phyloP scores from a whole-genome alignment of 1,139 yeast species.

The Yamadazyma epiphylla region DNA sequence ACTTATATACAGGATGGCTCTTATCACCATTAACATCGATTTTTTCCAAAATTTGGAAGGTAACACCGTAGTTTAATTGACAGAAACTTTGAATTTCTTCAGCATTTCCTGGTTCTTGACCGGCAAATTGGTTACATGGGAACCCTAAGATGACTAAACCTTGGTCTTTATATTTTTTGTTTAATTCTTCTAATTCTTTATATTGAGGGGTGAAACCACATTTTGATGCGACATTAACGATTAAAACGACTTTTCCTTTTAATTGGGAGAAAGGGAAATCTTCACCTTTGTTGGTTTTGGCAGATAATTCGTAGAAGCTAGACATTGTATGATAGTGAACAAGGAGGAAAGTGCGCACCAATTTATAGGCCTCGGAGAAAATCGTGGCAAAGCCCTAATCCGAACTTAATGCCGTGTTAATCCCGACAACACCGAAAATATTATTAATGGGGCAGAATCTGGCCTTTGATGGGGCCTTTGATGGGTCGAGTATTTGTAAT shows the following conservation, averaged over 20 bases:
- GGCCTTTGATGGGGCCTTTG: too few species aligned
- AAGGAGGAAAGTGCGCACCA: neutral
- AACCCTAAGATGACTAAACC: slow-evolving; percentile 83
- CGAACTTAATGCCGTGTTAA: neutral
- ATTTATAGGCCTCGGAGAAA: neutral
- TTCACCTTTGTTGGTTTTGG: slow-evolving; percentile 45
- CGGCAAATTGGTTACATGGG: slow-evolving; percentile 75
- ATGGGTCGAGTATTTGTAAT: too few species aligned
- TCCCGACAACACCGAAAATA: too few species aligned
- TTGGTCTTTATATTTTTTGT: slow-evolving; percentile 70
- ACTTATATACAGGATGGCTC: slow-evolving; percentile 78
- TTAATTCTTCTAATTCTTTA: slow-evolving; percentile 73
- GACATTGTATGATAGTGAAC: slow-evolving; percentile 20
- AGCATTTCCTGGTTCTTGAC: slow-evolving; percentile 42
- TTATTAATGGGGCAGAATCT: too few species aligned
- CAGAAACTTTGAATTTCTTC: slow-evolving; percentile 42
- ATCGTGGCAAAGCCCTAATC: neutral
- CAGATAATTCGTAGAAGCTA: slow-evolving; percentile 37
- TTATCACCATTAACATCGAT: slow-evolving; percentile 83
- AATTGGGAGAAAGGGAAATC: slow-evolving; percentile 65
- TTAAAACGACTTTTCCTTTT: slow-evolving; percentile 84
- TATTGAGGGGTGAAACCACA: slow-evolving; percentile 85
- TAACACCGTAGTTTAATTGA: slow-evolving; percentile 47
- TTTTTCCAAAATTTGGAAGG: slow-evolving; percentile 86
- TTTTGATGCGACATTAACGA: slow-evolving; percentile 93